Percentiles rank a stretch among this genome's conserved stretches.
Conservation (phyloP, 257 asterid species). For the Solanum gracilifrons region DNA sequence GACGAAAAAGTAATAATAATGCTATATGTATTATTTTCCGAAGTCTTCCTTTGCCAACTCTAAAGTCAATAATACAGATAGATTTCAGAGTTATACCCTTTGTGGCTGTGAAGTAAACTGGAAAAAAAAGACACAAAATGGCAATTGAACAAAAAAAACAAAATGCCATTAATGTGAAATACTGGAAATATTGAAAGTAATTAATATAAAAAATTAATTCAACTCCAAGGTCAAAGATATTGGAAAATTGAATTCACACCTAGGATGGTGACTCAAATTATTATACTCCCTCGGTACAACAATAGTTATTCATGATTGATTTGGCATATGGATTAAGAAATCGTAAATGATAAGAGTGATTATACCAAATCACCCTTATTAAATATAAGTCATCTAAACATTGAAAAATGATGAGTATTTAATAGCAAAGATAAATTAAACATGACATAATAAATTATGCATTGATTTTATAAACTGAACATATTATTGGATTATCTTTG, state of each 20-base stretch:
- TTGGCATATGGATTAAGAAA: not conserved
- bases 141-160: not conserved
- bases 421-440: fast-evolving
- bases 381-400: no score
- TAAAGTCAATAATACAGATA: not conserved
- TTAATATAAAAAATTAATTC: not conserved
- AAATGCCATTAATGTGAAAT: not conserved
- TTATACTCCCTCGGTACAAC: fast-evolving
- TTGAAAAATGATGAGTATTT: no score
- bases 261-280: not conserved
- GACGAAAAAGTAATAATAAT: not conserved
- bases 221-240: not conserved
- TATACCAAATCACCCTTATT: no score
- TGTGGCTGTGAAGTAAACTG: not conserved
- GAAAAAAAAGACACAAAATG: not conserved
- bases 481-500: not conserved
- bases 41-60: not conserved
- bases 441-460: fast-evolving
- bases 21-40: not conserved
- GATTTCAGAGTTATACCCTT: not conserved
- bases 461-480: no score
- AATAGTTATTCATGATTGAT: no score
- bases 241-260: not conserved
- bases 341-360: fast-evolving
- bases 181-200: not conserved